These are phyloP conservation scores for Stagonosporopsis vannaccii DNA, from an alignment of 2,329 filamentous ascomycete species.

Conservation along the genomic window DNA sequence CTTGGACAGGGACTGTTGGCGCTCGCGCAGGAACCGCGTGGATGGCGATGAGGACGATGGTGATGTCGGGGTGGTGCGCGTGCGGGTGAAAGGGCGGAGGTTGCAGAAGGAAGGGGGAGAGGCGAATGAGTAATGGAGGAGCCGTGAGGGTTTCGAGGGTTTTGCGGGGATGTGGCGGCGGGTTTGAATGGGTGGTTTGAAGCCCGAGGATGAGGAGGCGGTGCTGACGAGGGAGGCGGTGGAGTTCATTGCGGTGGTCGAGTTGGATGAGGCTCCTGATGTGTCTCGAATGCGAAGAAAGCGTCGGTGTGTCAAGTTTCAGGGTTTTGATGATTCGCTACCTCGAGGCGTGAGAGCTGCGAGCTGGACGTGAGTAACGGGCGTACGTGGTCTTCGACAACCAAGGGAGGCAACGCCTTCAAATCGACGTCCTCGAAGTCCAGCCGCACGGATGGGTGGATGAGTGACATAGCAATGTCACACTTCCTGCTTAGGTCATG, in stretches of 20 bases:
- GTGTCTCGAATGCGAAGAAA: too few species aligned
- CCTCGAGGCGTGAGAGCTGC: background rate
- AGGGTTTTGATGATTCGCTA: background rate
- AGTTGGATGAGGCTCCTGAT: too few species aligned
- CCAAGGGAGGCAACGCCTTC: background rate
- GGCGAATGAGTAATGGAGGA: background rate
- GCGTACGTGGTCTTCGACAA: background rate
- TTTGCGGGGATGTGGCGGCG: background rate
- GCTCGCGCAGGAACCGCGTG: background rate
- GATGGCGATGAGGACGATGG: background rate
- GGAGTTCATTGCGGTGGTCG: background rate
- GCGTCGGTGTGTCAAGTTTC: too few species aligned
- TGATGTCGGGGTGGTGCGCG: background rate
- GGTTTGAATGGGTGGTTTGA: background rate
- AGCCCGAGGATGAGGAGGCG: background rate
- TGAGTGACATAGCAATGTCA: background rate
- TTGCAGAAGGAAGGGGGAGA: background rate
- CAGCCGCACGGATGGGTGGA: background rate
- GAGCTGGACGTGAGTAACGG: background rate
- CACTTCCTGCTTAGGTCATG: too few species aligned
- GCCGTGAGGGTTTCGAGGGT: background rate
- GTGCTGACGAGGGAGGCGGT: constrained; percentile 10
- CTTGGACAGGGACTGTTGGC: background rate
- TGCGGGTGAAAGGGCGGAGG: background rate
- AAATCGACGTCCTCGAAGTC: background rate